A percentile compares a stretch with the other conserved stretches of the same genome.
These are phyloP conservation scores for Jatropha podagrica DNA, from an alignment of 441 rosid species.

Conservation along the genomic window DNA sequence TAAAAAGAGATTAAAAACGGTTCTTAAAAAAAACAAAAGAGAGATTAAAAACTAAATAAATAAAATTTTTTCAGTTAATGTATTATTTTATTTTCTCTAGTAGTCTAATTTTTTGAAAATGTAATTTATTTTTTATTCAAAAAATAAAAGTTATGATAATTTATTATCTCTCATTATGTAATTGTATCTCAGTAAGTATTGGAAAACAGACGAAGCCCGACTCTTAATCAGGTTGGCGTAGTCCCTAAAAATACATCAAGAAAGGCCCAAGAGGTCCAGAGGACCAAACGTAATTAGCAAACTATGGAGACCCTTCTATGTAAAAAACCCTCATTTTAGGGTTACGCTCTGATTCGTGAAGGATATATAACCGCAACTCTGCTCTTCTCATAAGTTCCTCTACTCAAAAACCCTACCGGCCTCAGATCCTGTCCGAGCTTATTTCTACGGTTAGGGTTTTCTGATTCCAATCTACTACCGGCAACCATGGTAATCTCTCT, in stretches of 20 bases:
- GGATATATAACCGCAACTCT: not conserved
- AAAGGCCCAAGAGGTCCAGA: not conserved
- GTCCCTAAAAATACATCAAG: not conserved
- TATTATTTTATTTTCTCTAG: too few species aligned
- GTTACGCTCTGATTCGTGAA: not conserved
- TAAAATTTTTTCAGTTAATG: too few species aligned
- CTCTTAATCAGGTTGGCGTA: not conserved
- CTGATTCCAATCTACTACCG: not conserved
- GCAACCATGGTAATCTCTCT: slow-evolving; percentile 30
- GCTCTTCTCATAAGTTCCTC: accelerated
- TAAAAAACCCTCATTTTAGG: slow-evolving; percentile 24
- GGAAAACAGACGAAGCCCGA: not conserved
- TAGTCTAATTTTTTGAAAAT: too few species aligned
- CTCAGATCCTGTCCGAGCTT: slow-evolving; percentile 4
- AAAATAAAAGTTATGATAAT: too few species aligned
- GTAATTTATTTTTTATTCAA: too few species aligned
- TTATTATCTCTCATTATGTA: too few species aligned
- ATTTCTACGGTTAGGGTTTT: not conserved
- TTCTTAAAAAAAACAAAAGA: too few species aligned
- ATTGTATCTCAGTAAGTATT: too few species aligned
- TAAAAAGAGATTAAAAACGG: too few species aligned
- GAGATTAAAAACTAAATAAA: too few species aligned
- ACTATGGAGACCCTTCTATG: slow-evolving; percentile 16
- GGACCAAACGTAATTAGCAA: not conserved
- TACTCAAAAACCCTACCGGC: slow-evolving; percentile 34